phyloP scores from a whole-genome alignment of 495 filamentous ascomycete genomes.

The Penicillium verhagenii region DNA sequence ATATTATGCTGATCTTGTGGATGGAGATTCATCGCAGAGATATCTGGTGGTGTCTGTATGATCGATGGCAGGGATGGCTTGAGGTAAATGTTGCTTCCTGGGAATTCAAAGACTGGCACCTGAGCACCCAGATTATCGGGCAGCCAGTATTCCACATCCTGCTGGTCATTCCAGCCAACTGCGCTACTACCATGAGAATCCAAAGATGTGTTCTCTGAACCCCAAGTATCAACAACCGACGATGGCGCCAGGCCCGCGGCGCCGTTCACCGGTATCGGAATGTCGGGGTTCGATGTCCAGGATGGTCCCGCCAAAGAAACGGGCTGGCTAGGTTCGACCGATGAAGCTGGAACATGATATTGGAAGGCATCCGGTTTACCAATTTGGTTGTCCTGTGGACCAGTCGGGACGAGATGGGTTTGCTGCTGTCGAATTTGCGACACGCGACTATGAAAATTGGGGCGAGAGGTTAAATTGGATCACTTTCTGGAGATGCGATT shows the following conservation, averaged over 20 bases:
- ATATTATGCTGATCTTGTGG: conserved; percentile 20
- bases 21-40: conserved; percentile 21
- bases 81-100: conserved; percentile 40
- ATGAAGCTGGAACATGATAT: conserved; percentile 20
- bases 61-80: conserved; percentile 41
- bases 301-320: conserved; percentile 22
- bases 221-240: conserved; percentile 22
- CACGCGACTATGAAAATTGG: conserved; percentile 29
- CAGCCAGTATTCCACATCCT: conserved; percentile 42
- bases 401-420: conserved; percentile 20
- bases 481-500: conserved; percentile 3
- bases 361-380: conserved; percentile 22
- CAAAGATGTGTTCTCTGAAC: conserved; percentile 21
- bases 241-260: conserved; percentile 14
- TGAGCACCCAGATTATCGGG: conserved; percentile 38
- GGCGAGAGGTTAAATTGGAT: no score
- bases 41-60: conserved; percentile 29
- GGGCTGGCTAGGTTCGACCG: conserved; percentile 17
- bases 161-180: conserved; percentile 33
- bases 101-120: conserved; percentile 38
- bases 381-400: conserved; percentile 9
- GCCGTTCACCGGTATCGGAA: conserved; percentile 24
- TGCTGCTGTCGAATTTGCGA: conserved; percentile 45
- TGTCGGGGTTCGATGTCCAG: conserved; percentile 20
- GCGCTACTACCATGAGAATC: conserved; percentile 23